Evolutionary conservation across 2,329 filamentous ascomycete species (phyloP), one percentile per base, ranked within the genome.

Genomic region (Aspergillus tamarii): DNA sequence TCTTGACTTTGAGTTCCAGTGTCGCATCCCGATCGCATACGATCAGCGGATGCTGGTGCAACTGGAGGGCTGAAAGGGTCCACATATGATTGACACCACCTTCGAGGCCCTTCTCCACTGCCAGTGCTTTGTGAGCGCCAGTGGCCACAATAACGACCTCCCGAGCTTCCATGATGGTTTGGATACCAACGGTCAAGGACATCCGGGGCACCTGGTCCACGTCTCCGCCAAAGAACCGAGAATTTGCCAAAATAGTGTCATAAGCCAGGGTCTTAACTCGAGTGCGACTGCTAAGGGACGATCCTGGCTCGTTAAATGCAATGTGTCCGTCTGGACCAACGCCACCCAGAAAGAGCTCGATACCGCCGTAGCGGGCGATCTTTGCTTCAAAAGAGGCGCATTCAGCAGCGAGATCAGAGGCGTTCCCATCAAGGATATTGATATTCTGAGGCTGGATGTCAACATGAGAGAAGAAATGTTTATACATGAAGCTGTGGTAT

Each of bases 401-500:
- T 78, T 95, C 92, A 46, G 87, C 88, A 68, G 89, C 88, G 2
- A 93, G 86, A 74, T 92, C 91, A 16, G 85, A 80, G 0, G 91
- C 91, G 74, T 94, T 94, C 72, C 92, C 92, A 74, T 94, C 88
- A 45, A 94, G 86, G 72, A 95, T 93, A 80, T 96, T 89, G 75
- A 95, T 92, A 76, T 94, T 94, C 73, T 86, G 85, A 6, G 92
- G 92, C 68, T 89, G 86, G 70, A 95, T 89, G 74, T 96, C 91
- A 71, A 95, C 89, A 68, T 89, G 92, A 50, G 90, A 92, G 84
- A 96, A 96, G 84, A 96, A 93, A 81, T 95, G 86, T 80, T 91
- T 92, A 86, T 93, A 96, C 92, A 96, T 95, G 83, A 95, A 96
- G 68, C 89, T 91, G 82, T 96, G 92, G 80, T 96, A 96, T 72